phyloP scores from a whole-genome alignment of 2,329 filamentous ascomycete species.

The Colletotrichum costaricense region DNA sequence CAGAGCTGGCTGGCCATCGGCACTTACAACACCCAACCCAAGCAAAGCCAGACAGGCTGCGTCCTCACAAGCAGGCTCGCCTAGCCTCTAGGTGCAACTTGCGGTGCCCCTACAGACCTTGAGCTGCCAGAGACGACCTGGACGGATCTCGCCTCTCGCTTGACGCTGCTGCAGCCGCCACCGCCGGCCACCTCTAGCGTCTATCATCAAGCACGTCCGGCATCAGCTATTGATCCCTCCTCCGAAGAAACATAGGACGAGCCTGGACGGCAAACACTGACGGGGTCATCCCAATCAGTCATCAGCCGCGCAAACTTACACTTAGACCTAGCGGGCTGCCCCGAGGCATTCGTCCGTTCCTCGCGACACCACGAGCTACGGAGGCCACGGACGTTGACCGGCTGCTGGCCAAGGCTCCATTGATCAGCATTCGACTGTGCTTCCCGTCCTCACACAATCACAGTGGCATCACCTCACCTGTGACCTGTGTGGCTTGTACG shows the following conservation, averaged over 20 bases:
- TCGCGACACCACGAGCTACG: conserved; percentile 6
- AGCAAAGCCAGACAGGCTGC: background rate
- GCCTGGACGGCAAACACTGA: background rate
- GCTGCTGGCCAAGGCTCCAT: conserved; percentile 15
- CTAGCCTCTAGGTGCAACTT: background rate
- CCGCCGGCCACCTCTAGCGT: conserved; percentile 26
- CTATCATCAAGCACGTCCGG: conserved; percentile 10
- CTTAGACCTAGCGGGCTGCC: conserved; percentile 13
- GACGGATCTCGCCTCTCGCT: conserved; percentile 18
- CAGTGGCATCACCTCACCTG: background rate
- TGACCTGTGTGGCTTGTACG: background rate
- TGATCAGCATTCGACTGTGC: conserved; percentile 21
- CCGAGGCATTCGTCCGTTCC: conserved; percentile 29
- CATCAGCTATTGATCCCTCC: conserved; percentile 8
- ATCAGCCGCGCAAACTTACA: conserved; percentile 2
- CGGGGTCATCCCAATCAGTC: conserved; percentile 14
- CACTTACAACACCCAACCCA: background rate
- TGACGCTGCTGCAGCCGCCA: conserved; percentile 35
- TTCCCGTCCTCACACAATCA: conserved; percentile 12
- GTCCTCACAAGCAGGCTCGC: background rate
- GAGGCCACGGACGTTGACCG: conserved; percentile 32
- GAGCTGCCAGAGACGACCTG: background rate
- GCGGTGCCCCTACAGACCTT: conserved; percentile 1
- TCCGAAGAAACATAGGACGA: background rate
- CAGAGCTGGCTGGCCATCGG: conserved; percentile 8